Conservation (phyloP, 768 basidiomycete species). For the Pulveroboletus sp. region DNA sequence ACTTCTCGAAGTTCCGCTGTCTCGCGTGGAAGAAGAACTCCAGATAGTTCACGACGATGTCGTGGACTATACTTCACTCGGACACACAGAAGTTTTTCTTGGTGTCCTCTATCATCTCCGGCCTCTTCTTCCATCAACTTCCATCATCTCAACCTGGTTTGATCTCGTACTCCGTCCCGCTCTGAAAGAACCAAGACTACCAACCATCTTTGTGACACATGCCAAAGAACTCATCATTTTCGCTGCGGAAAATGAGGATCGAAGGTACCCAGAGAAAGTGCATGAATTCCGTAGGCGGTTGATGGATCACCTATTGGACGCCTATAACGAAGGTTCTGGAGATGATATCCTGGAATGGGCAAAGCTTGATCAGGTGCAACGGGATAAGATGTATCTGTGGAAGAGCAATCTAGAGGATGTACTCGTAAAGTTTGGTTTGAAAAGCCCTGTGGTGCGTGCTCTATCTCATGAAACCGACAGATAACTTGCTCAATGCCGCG, state of each 20-base stretch:
- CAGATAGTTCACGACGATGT: conserved; percentile 58
- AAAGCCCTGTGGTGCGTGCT: conserved; percentile 57
- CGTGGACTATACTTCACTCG: conserved; percentile 58
- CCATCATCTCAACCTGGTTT: conserved; percentile 77
- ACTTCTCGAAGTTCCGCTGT: conserved; percentile 39
- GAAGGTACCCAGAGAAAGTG: conserved; percentile 46
- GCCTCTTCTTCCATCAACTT: conserved; percentile 57
- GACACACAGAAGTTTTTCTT: conserved; percentile 65
- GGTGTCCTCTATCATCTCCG: conserved; percentile 59
- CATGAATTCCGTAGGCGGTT: conserved; percentile 64
- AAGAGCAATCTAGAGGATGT: conserved; percentile 77
- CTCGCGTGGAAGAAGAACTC: conserved; percentile 62
- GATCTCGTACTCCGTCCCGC: conserved; percentile 76
- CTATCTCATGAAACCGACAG: conserved; percentile 7
- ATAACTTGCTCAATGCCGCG: conserved; percentile 6
- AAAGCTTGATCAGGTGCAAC: conserved; percentile 56
- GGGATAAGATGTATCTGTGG: conserved; percentile 61
- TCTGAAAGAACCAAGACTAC: conserved; percentile 67
- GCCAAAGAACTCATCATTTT: conserved; percentile 71
- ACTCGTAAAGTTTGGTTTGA: conserved; percentile 59
- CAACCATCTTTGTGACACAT: conserved; percentile 52
- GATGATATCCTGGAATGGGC: conserved; percentile 75
- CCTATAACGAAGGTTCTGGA: conserved; percentile 69
- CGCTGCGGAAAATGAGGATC: conserved; percentile 50
- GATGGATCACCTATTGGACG: conserved; percentile 72